Evolutionary conservation across 1,284 basidiomycete genomes (phyloP), one percentile per base, ranked within the genome.

Genomic region (Cerioporus squamosus): DNA sequence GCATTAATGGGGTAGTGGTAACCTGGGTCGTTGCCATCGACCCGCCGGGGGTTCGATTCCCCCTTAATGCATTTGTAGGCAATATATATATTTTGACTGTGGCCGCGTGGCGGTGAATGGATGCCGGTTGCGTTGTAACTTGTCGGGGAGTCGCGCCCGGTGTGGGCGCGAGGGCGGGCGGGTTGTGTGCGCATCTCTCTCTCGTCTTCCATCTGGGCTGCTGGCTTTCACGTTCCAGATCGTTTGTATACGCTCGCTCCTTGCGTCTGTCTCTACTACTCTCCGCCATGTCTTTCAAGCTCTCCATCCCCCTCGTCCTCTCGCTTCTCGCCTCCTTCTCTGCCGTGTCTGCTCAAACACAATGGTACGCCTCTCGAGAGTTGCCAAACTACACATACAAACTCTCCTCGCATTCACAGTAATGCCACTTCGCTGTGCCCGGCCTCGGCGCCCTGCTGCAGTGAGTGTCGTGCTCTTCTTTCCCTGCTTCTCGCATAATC

Each of bases 21-120:
- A 64, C 63, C 63, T 64, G 63, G 63, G 63, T 64, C 63, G 63
- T 64, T 64, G 63, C 60, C 67, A 79, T 78, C 73, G 73, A 86
- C 84, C 85, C 85, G 85, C 85, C 84, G 85, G 83, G 85, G 81
- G 85, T 87, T 88, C 85, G 83, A 88, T 87, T 87, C 85, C 84
- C 85, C 67, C 84, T 87, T 87, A 85, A 86, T 87, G 86, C 85
- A 70, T 26, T 51, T 31, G 7, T 33, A n/a, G n/a, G n/a, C n/a
- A n/a, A n/a, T n/a, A n/a, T n/a, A n/a, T n/a, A n/a, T n/a, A n/a
- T n/a, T n/a, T n/a, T n/a, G n/a, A n/a, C n/a, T 14, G 18, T 36
- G 33, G 12, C n/a, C n/a, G 33, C 47, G 47, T 47, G 42, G n/a
- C n/a, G n/a, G n/a, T n/a, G 39, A 22, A 44, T 7, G 36, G 36